Conservation (phyloP, 1,284 basidiomycete species). For the Phlebopus sp. region DNA sequence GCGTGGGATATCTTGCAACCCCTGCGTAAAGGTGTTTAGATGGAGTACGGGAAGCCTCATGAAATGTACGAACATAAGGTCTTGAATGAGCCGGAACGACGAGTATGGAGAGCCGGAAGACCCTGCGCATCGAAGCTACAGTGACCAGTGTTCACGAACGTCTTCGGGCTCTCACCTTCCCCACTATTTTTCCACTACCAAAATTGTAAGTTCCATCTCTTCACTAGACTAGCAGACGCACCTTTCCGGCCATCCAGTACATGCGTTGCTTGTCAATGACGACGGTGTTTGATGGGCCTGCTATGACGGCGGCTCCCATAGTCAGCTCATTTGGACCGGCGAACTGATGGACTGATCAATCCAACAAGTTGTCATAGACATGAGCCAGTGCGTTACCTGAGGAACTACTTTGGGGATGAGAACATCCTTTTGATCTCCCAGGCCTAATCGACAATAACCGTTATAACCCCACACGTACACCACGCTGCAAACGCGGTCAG, state of each 20-base stretch:
- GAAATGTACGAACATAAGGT: conserved; percentile 58
- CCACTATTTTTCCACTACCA: conserved; percentile 88
- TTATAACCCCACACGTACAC: conserved; percentile 90
- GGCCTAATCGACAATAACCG: conserved; percentile 76
- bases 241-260: conserved; percentile 85
- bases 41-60: conserved; percentile 1
- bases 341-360: conserved; percentile 45
- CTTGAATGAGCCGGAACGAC: conserved; percentile 76
- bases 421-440: conserved; percentile 83
- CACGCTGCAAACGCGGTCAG: conserved; percentile 34
- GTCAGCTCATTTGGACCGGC: conserved; percentile 64
- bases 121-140: conserved; percentile 39
- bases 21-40: conserved; percentile 37
- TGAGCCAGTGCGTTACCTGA: conserved; percentile 42
- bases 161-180: conserved; percentile 55
- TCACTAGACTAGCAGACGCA: conserved; percentile 28
- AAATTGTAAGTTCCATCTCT: conserved; percentile 8
- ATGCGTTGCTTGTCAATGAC: conserved; percentile 82
- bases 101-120: conserved; percentile 82
- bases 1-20: conserved; percentile 69
- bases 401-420: conserved; percentile 76
- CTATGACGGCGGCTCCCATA: conserved; percentile 66
- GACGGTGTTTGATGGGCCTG: conserved; percentile 81
- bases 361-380: conserved; percentile 1
- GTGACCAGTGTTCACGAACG: neutral